Evolutionary conservation across 495 filamentous ascomycete species (phyloP).

Genomic region (Astrothelium subdiscretum): DNA sequence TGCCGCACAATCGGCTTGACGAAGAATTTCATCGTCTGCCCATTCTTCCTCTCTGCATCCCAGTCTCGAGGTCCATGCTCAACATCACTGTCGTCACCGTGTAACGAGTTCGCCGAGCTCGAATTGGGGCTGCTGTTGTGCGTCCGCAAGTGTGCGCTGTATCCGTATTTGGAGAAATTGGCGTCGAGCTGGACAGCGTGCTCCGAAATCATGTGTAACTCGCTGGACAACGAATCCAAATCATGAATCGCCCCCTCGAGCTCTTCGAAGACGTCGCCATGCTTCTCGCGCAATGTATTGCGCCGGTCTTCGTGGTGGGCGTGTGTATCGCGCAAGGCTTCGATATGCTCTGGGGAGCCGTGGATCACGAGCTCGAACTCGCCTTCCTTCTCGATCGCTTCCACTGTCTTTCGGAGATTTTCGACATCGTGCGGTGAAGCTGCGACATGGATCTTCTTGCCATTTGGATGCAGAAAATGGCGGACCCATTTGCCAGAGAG

Average conservation of each 20-base stretch:
- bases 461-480: slow-evolving; percentile 42
- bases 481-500: slow-evolving; percentile 27
- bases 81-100: slow-evolving; percentile 19
- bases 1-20: slow-evolving; percentile 45
- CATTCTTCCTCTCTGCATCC: slow-evolving; percentile 33
- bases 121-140: slow-evolving; percentile 11
- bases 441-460: slow-evolving; percentile 43
- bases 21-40: slow-evolving; percentile 39
- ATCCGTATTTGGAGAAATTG: slow-evolving; percentile 49
- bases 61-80: slow-evolving; percentile 23
- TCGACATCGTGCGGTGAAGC: slow-evolving; percentile 40
- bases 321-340: slow-evolving; percentile 37
- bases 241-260: slow-evolving; percentile 39
- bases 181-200: slow-evolving; percentile 41
- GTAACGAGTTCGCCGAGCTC: slow-evolving; percentile 20
- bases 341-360: slow-evolving; percentile 41
- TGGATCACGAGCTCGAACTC: slow-evolving; percentile 42
- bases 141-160: slow-evolving; percentile 39
- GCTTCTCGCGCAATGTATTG: slow-evolving; percentile 30
- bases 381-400: slow-evolving; percentile 26
- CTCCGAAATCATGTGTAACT: slow-evolving; percentile 41
- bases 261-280: slow-evolving; percentile 38
- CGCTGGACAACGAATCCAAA: slow-evolving; percentile 35
- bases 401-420: slow-evolving; percentile 29
- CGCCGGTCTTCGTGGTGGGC: slow-evolving; percentile 37